A percentile compares a stretch with the other conserved stretches of the same genome.
These are phyloP conservation scores for Polyplosphaeria fusca DNA, from an alignment of 495 filamentous ascomycete species.

Conservation along the genomic window DNA sequence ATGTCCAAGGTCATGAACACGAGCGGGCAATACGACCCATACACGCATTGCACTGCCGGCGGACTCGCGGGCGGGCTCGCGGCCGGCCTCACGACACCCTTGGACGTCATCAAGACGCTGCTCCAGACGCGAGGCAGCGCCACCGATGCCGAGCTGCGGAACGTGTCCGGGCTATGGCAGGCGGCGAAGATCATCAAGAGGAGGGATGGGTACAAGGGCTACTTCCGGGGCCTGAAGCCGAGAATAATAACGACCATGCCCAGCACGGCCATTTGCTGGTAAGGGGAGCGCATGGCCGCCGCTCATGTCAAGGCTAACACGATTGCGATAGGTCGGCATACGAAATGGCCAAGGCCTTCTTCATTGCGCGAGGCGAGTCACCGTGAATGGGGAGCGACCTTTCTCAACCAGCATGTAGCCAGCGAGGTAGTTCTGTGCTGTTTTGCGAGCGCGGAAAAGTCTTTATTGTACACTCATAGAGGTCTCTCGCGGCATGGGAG, in stretches of 20 bases:
- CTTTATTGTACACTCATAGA: slow-evolving; percentile 33
- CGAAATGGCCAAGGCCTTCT: slow-evolving; percentile 75
- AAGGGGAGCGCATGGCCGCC: slow-evolving; percentile 40
- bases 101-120: slow-evolving; percentile 97
- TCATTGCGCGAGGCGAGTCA: slow-evolving; percentile 46
- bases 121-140: slow-evolving; percentile 87
- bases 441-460: slow-evolving; percentile 5
- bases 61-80: slow-evolving; percentile 91
- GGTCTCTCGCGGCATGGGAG: slow-evolving; percentile 15
- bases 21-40: slow-evolving; percentile 75
- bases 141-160: slow-evolving; percentile 74
- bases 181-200: slow-evolving; percentile 79
- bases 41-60: slow-evolving; percentile 88
- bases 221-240: slow-evolving; percentile 88
- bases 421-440: slow-evolving; percentile 12
- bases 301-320: slow-evolving; percentile 24
- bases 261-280: slow-evolving; percentile 98
- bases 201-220: slow-evolving; percentile 79
- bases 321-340: slow-evolving; percentile 61
- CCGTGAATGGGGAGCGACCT: background rate
- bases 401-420: background rate
- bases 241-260: slow-evolving; percentile 96
- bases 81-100: slow-evolving; percentile 86
- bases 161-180: slow-evolving; percentile 75
- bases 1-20: slow-evolving; percentile 93